phyloP scores from a whole-genome alignment of 2,329 filamentous ascomycete genomes.

The Colletotrichum nymphaeae region DNA sequence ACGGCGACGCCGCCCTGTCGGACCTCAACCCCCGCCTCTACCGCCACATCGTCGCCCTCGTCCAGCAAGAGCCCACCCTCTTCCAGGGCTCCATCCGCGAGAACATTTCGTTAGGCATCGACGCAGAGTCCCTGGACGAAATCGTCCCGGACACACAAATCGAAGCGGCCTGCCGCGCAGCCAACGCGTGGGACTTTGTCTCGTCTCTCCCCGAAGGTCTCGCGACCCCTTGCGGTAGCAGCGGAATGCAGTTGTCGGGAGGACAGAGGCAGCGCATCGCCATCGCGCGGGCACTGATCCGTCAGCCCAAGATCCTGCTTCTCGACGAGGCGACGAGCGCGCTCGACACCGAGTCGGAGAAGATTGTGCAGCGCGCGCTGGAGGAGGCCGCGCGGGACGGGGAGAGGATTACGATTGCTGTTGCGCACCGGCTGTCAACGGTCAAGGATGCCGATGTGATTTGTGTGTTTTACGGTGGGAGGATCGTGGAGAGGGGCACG shows the following conservation, averaged over 20 bases:
- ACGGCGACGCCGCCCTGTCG: slow-evolving; percentile 50
- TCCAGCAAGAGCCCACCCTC: slow-evolving; percentile 67
- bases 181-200: slow-evolving; percentile 61
- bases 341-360: slow-evolving; percentile 75
- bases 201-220: slow-evolving; percentile 59
- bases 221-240: slow-evolving; percentile 72
- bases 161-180: slow-evolving; percentile 56
- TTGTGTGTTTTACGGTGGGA: slow-evolving; percentile 68
- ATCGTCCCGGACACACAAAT: slow-evolving; percentile 50
- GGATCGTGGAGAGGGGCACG: slow-evolving; percentile 69
- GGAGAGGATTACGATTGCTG: slow-evolving; percentile 68
- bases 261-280: slow-evolving; percentile 80
- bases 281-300: slow-evolving; percentile 78
- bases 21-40: slow-evolving; percentile 61
- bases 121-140: slow-evolving; percentile 18
- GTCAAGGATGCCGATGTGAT: slow-evolving; percentile 71
- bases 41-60: slow-evolving; percentile 63
- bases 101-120: slow-evolving; percentile 56
- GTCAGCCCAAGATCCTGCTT: slow-evolving; percentile 73
- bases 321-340: slow-evolving; percentile 78
- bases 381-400: slow-evolving; percentile 46
- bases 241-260: slow-evolving; percentile 76
- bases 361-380: slow-evolving; percentile 72
- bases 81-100: slow-evolving; percentile 60
- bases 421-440: slow-evolving; percentile 70